Base-by-base conservation (phyloP, 768 basidiomycete species). In the Leccinum subgranulosum region DNA sequence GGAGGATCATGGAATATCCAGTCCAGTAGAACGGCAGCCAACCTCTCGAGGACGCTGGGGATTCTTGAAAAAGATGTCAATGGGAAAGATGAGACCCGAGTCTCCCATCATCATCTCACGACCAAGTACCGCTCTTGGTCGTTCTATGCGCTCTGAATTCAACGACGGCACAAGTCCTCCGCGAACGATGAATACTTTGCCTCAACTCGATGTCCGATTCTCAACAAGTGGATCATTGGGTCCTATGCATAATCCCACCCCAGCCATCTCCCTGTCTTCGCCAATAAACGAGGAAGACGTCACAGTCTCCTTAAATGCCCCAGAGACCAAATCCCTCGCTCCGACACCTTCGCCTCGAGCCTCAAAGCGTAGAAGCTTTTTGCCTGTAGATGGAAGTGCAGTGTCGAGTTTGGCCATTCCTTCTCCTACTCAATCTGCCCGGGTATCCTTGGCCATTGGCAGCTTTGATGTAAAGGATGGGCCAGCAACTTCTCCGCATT, bases 61-160 rank as follows among this genome's bases (percentile, higher is more conserved):
- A 4, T 96, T 98, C 76, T 77, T 98, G 58, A 93, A 94, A 77
- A 98, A 98, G 76, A 97, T 98, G 94, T 96, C 94, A 6, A 96
- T 95, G 92, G 88, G 93, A 14, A 92, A 90, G 72, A 88, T 96
- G 77, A 85, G 84, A 65, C 62, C 75, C n/a, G 90, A 92, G 49
- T 73, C 80, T 15, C 79, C 85, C 28, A 66, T 59, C 3, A 27
- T 58, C 47, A 28, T 58, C 47, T 65, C 79, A 6, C 74, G 80
- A 28, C 70, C 75, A 10, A 75, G 72, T 41, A 74, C 73, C 64
- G 72, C 63, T 63, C 71, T 62, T 47, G 54, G 53, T 50, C 69
- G 64, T 34, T 4, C 48, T 45, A 43, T 48, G 23, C 66, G 63
- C 27, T 54, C 51, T 6, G 69, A 65, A 39, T 49, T 54, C 10